Evolutionary conservation across 768 basidiomycete genomes (phyloP), one percentile per base, ranked within the genome.

Genomic region (Lactifluus pinguis): DNA sequence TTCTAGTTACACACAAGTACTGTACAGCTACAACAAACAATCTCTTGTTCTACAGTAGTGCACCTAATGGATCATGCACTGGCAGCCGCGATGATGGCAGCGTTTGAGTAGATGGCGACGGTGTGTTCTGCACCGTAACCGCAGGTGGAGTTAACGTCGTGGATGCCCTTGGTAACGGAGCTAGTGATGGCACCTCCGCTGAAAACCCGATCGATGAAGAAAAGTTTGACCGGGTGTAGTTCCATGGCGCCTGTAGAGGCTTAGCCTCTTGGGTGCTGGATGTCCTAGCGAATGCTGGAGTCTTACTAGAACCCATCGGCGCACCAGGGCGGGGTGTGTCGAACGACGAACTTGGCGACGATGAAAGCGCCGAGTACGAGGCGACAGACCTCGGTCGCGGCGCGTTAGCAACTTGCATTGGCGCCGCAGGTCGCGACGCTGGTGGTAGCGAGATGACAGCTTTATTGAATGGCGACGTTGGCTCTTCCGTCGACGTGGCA

Each of bases 171-270:
- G 83, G 77, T 48, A 84, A 81, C 14, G 75, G 77, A 21, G 83
- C 81, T 60, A 85, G 74, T 45, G 78, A 69, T 19, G 76, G 73
- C 21, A 77, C 67, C 11, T 75, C 70, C 48, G 79, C 60, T 30
- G 60, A 57, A 48, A 66, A 54, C 67, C 57, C 55, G 67, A 65
- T 55, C 25, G 57, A 34, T 34, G 63, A 45, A 41, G 60, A 62
- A 50, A 84, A 84, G 59, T 70, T 74, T 7, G 83, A 83, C 52
- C 70, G 76, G 19, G 83, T 83, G 66, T 82, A 74, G 61, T 81
- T 80, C 83, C 83, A 84, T 15, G 84, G 82, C 30, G 80, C 80
- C 1, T 25, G 25, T 19, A 68, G 68, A n/a, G 69, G 38, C 4
- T 70, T 58, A 30, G 44, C 52, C 42, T 62, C 59, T 44, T 66